These are phyloP conservation scores for Arctium minus DNA, from an alignment of 129 eudicot species.

Conservation along the genomic window DNA sequence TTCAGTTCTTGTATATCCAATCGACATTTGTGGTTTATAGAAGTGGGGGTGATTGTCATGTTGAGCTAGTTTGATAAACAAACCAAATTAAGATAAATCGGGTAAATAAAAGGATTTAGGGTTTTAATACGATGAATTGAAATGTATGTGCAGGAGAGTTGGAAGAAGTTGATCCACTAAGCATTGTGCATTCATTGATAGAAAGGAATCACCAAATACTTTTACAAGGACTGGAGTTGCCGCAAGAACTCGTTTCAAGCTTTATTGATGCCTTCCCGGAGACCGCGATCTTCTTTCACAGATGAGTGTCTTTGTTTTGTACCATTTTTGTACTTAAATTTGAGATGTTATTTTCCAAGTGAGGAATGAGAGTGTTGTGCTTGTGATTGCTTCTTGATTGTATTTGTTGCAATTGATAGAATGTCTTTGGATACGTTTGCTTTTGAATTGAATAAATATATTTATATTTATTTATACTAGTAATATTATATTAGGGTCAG, in stretches of 20 bases:
- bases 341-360: neutral
- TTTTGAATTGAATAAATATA: no score
- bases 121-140: neutral
- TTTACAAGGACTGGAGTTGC: slow-evolving; percentile 33
- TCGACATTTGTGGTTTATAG: neutral
- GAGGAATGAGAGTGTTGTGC: neutral
- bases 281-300: slow-evolving; percentile 28
- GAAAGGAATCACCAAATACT: slow-evolving; percentile 47
- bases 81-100: neutral
- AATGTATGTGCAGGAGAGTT: slow-evolving; percentile 40
- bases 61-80: neutral
- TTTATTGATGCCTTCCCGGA: slow-evolving; percentile 55
- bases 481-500: no score
- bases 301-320: neutral
- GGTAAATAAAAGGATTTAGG: neutral
- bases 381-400: neutral
- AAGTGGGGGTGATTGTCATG: neutral
- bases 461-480: no score
- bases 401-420: neutral
- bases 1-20: neutral
- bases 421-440: no score
- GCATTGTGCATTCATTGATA: slow-evolving; percentile 32
- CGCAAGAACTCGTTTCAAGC: slow-evolving; percentile 45
- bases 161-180: slow-evolving; percentile 49
- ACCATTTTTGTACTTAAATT: neutral